phyloP scores from a whole-genome alignment of 108 stramenopile genomes.

The Parmales sp. region DNA sequence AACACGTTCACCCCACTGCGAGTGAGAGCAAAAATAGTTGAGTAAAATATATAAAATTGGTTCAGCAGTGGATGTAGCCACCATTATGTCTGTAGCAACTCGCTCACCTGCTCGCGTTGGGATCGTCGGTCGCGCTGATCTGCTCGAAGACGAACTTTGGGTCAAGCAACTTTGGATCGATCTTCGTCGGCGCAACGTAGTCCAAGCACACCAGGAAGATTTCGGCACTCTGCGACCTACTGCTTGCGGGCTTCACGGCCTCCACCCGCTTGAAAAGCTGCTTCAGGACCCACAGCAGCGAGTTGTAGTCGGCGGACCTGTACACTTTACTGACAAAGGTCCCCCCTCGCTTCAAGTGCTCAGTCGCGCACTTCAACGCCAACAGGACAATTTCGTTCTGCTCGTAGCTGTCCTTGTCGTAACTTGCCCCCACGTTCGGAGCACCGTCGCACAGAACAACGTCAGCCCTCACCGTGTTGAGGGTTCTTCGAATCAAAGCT shows the following conservation, averaged over 20 bases:
- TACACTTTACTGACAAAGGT: slow-evolving; percentile 96
- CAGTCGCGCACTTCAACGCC: slow-evolving; percentile 88
- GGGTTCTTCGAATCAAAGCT: slow-evolving; percentile 54
- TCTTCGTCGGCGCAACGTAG: slow-evolving; percentile 74
- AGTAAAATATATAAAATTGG: no score
- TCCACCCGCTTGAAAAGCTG: slow-evolving; percentile 81
- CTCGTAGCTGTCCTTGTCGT: slow-evolving; percentile 92
- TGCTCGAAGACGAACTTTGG: slow-evolving; percentile 90
- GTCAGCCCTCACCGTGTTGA: slow-evolving; percentile 69
- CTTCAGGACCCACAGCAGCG: slow-evolving; percentile 89
- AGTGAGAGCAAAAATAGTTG: no score
- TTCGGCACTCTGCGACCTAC: slow-evolving; percentile 86
- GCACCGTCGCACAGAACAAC: slow-evolving; percentile 98
- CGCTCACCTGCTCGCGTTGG: not conserved
- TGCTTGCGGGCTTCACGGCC: slow-evolving; percentile 88
- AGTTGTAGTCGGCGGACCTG: slow-evolving; percentile 88
- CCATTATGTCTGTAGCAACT: no score
- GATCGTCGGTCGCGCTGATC: slow-evolving; percentile 31
- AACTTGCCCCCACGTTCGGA: slow-evolving; percentile 96
- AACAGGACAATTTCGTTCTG: slow-evolving; percentile 93
- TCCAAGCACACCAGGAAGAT: slow-evolving; percentile 90
- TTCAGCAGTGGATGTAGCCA: no score
- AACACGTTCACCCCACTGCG: slow-evolving; percentile 65
- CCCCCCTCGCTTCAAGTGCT: slow-evolving; percentile 76
- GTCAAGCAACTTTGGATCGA: slow-evolving; percentile 91